These are phyloP conservation scores for Pichia manshurica DNA, from an alignment of 805 yeast genomes.

Conservation along the genomic window DNA sequence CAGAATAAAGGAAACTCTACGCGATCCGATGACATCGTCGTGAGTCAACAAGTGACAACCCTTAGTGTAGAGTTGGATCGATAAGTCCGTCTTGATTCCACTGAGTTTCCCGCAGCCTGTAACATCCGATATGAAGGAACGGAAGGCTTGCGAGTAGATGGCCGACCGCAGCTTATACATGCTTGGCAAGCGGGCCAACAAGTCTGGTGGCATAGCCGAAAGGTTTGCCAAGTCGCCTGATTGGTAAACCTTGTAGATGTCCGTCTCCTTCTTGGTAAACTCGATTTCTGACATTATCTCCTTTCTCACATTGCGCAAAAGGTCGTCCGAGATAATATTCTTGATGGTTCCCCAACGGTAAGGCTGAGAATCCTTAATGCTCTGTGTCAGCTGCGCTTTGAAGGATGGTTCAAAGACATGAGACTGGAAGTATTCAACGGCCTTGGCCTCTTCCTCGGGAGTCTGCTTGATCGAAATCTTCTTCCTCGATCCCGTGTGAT, in stretches of 20 bases:
- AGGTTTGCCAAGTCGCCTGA: slow-evolving; percentile 89
- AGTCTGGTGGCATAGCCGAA: slow-evolving; percentile 76
- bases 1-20: slow-evolving; percentile 87
- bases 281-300: slow-evolving; percentile 81
- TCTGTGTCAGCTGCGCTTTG: slow-evolving; percentile 34
- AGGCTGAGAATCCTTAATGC: slow-evolving; percentile 59
- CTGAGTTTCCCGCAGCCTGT: slow-evolving; percentile 87
- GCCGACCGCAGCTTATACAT: slow-evolving; percentile 78
- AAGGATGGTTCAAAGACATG: slow-evolving; percentile 35
- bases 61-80: slow-evolving; percentile 82
- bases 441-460: slow-evolving; percentile 29
- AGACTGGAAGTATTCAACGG: slow-evolving; percentile 28
- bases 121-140: slow-evolving; percentile 69
- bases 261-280: slow-evolving; percentile 94
- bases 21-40: slow-evolving; percentile 95
- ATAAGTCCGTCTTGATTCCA: slow-evolving; percentile 88
- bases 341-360: slow-evolving; percentile 85
- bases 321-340: slow-evolving; percentile 65
- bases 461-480: slow-evolving; percentile 28
- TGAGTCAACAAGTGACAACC: slow-evolving; percentile 94
- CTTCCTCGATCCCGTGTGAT: slow-evolving; percentile 6
- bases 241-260: slow-evolving; percentile 87
- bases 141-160: slow-evolving; percentile 76
- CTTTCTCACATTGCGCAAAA: slow-evolving; percentile 71
- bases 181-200: slow-evolving; percentile 66